These are phyloP conservation scores for Acacia concinna DNA, from an alignment of 331 rosid species.

Conservation along the genomic window DNA sequence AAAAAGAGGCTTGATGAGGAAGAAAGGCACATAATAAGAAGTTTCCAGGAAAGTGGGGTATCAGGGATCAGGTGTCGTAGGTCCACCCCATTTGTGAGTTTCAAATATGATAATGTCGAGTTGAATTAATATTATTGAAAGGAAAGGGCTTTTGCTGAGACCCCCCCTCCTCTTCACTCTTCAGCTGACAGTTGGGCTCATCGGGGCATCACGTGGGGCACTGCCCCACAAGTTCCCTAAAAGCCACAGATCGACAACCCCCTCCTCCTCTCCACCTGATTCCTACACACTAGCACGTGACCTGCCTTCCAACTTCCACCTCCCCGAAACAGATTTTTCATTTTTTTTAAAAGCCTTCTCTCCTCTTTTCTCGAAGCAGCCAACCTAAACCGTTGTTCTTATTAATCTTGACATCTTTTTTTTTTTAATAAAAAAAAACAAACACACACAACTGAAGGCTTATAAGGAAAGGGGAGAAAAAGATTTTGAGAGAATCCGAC, in stretches of 20 bases:
- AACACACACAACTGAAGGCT: no score
- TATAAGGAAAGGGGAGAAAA: no score
- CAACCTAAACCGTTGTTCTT: no score
- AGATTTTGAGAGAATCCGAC: no score
- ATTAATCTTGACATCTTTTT: no score
- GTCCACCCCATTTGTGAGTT: slow-evolving; percentile 38
- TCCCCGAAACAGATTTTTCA: no score
- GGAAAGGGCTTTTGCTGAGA: not conserved
- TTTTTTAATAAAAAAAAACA: no score
- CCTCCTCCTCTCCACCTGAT: slow-evolving; percentile 39
- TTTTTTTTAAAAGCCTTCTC: no score
- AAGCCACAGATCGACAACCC: slow-evolving; percentile 41
- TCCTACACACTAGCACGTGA: slow-evolving; percentile 74
- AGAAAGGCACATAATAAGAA: slow-evolving; percentile 23
- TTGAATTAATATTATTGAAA: not conserved
- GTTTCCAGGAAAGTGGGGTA: slow-evolving; percentile 62
- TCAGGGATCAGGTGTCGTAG: slow-evolving; percentile 43
- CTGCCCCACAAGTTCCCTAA: slow-evolving; percentile 58
- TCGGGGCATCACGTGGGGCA: slow-evolving; percentile 76
- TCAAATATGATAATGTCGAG: not conserved
- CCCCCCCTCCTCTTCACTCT: no score
- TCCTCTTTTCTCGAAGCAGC: no score
- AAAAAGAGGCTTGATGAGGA: slow-evolving; percentile 6
- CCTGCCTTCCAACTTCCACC: slow-evolving; percentile 74
- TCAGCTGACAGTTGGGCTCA: not conserved